Evolutionary conservation across 179 eudicot genomes (phyloP).

Genomic region (Beta lomatogona): DNA sequence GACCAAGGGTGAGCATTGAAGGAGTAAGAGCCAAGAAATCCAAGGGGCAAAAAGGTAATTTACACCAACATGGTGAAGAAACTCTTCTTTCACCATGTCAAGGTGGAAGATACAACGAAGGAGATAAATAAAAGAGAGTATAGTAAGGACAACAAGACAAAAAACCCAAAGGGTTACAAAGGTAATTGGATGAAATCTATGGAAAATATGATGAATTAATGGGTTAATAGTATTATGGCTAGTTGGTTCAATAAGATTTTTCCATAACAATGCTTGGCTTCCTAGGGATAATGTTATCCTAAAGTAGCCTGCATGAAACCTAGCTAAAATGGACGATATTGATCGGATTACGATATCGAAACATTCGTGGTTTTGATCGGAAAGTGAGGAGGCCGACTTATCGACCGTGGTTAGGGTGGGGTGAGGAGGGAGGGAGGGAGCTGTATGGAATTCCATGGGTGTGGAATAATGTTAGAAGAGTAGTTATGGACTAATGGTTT

Average conservation of each 20-base stretch:
- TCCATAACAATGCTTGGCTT: constrained; percentile 52
- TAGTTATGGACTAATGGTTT: background rate
- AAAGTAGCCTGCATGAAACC: constrained; percentile 48
- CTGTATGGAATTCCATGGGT: constrained; percentile 7
- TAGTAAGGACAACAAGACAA: constrained; percentile 17
- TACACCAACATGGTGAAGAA: constrained; percentile 46
- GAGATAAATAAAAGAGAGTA: constrained; percentile 30
- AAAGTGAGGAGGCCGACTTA: background rate
- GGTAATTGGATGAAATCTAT: constrained; percentile 35
- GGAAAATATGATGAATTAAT: constrained; percentile 15
- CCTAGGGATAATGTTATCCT: constrained; percentile 45
- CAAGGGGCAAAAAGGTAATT: constrained; percentile 69
- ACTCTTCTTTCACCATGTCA: constrained; percentile 38
- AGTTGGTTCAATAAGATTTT: constrained; percentile 32
- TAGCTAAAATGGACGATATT: constrained; percentile 12
- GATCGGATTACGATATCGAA: constrained; percentile 1
- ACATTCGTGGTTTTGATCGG: background rate
- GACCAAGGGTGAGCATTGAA: constrained; percentile 43
- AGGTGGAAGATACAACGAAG: constrained; percentile 30
- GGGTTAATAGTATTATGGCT: constrained; percentile 18
- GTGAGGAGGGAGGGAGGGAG: constrained; percentile 10
- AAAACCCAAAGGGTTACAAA: constrained; percentile 36
- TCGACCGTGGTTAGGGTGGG: background rate
- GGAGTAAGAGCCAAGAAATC: constrained; percentile 54
- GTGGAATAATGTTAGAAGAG: background rate